These are phyloP conservation scores for Aureobasidium sp. DNA, from an alignment of 2,329 filamentous ascomycete species.

Conservation along the genomic window DNA sequence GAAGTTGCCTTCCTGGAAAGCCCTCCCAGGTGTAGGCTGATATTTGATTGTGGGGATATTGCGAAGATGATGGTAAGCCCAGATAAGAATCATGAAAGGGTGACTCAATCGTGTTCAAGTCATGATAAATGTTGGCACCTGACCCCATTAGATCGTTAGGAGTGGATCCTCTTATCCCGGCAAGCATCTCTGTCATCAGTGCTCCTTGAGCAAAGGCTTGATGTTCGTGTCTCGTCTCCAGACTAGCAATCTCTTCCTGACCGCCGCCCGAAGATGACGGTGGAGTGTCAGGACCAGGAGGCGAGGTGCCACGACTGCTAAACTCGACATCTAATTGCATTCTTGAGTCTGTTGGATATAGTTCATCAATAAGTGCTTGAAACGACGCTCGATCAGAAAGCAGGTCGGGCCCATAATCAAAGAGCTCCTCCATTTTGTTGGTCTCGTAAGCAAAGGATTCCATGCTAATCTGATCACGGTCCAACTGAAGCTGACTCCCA, in stretches of 20 bases:
- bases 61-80: neutral
- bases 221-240: neutral
- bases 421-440: constrained; percentile 7
- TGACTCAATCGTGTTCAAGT: neutral
- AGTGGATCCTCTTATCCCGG: constrained; percentile 1
- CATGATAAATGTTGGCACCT: neutral
- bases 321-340: constrained; percentile 6
- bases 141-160: neutral
- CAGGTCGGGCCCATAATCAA: constrained; percentile 1
- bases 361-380: constrained; percentile 2
- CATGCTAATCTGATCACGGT: neutral
- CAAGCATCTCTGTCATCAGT: constrained; percentile 8
- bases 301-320: constrained; percentile 1
- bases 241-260: neutral
- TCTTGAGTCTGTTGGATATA: neutral
- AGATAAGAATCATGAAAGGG: neutral
- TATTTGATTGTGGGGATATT: neutral
- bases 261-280: constrained; percentile 1
- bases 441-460: constrained; percentile 8
- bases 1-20: neutral
- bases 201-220: constrained; percentile 1
- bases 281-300: neutral
- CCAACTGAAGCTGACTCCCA: neutral
- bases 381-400: constrained; percentile 3
- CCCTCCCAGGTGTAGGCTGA: neutral